Percentiles rank a stretch among this genome's conserved stretches.
Evolutionary conservation across 768 basidiomycete genomes (phyloP).

Genomic region (Pluteus cervinus): DNA sequence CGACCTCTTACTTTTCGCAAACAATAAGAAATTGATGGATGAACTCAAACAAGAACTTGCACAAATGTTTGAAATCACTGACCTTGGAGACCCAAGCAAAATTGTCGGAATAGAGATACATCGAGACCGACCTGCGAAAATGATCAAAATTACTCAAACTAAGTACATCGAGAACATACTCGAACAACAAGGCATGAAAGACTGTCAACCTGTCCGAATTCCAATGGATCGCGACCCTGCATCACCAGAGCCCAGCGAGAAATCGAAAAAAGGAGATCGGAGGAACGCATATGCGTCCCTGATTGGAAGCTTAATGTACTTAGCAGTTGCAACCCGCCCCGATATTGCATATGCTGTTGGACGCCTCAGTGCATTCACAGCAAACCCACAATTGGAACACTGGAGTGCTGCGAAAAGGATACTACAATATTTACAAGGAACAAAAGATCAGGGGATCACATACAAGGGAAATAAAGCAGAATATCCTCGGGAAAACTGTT

Average conservation of each 20-base stretch:
- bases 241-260: no score
- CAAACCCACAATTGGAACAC: constrained; percentile 1
- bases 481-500: no score
- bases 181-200: constrained; percentile 5
- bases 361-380: neutral
- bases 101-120: constrained; percentile 21
- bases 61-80: constrained; percentile 15
- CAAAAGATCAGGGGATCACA: no score
- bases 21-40: constrained; percentile 4
- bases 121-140: constrained; percentile 6
- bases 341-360: constrained; percentile 9
- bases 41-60: constrained; percentile 10
- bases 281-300: no score
- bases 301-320: constrained; percentile 1
- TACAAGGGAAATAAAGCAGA: no score
- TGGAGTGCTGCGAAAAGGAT: neutral
- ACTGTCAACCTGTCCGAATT: constrained; percentile 7
- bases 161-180: constrained; percentile 16
- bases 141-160: constrained; percentile 13
- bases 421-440: neutral
- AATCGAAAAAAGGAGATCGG: no score
- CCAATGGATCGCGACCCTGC: constrained; percentile 10
- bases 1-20: constrained; percentile 17
- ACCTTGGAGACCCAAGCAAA: constrained; percentile 16
- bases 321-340: constrained; percentile 4